A percentile compares a stretch with the other conserved stretches of the same genome.
Conservation (phyloP, 1,139 yeast genomes). For the Geotrichum cucujoidarum region DNA sequence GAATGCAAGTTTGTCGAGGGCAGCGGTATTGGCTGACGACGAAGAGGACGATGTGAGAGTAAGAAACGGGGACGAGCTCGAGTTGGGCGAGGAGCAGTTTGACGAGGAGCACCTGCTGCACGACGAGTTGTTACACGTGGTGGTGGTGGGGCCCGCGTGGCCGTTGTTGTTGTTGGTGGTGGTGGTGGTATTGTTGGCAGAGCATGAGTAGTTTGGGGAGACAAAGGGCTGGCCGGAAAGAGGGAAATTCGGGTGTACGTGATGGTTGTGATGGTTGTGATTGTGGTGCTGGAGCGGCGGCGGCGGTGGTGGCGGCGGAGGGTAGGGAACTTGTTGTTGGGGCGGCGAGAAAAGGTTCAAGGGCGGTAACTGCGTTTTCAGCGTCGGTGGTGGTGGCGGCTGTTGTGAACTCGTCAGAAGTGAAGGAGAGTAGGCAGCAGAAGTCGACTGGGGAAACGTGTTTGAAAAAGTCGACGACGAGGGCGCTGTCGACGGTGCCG, state of each 20-base stretch:
- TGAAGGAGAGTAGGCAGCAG: too few species aligned
- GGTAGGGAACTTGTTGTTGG: background rate
- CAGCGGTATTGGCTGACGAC: background rate
- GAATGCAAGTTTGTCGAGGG: background rate
- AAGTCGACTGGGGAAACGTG: too few species aligned
- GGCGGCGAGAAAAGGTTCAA: slow-evolving; percentile 1
- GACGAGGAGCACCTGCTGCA: slow-evolving; percentile 2
- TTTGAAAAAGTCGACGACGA: background rate
- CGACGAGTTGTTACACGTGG: slow-evolving; percentile 1
- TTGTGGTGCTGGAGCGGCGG: too few species aligned
- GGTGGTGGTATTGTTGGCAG: background rate
- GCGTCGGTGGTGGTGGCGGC: background rate
- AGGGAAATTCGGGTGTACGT: too few species aligned
- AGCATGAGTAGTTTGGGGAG: background rate
- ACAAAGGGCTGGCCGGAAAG: background rate
- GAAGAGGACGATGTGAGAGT: too few species aligned
- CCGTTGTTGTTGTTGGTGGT: background rate
- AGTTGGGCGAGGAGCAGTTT: slow-evolving; percentile 2
- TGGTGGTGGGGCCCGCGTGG: background rate
- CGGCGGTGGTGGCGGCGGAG: background rate
- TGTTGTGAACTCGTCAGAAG: background rate
- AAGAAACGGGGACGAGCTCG: slow-evolving; percentile 2
- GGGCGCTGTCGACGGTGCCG: background rate
- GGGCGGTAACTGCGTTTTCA: slow-evolving; percentile 2
- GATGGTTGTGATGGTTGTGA: too few species aligned